Base-by-base conservation (phyloP, 805 yeast genomes). In the Hanseniaspora clermontiae region DNA sequence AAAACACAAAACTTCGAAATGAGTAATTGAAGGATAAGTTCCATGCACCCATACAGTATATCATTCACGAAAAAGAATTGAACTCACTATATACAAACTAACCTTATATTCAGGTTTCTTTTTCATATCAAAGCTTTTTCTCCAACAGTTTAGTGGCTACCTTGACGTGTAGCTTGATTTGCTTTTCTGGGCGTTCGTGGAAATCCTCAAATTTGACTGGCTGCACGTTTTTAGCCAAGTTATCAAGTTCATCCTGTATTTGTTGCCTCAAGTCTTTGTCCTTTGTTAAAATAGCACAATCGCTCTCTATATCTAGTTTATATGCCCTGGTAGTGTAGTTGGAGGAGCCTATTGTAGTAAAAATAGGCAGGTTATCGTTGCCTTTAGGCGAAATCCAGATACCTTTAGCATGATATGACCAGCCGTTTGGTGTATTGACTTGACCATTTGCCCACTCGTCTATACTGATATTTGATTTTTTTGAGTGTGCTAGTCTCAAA, bases 331-430 rank as follows among this genome's bases (percentile, higher is more conserved):
- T 79, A 0, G 98, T 93, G 68, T 89, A 93, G 67, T 93, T 93
- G 0, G 97, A 88, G 0, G 96, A 87, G 0, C 98, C 98, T 51
- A 93, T 76, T 7, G 90, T 80, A 0, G 96, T 87, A 12, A 87
- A 70, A 19, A 83, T 75, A 1, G 97, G 96, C 12, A 68, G 63
- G 0, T 62, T 60, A 51, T 80, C 82, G 19, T 66, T 64, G 0
- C 62, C 60, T 1, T 70, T 74, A 0, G 88, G 84, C 9, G 79
- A 74, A 0, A 87, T 70, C 97, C 97, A 93, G 5, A 91, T 71
- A 1, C 98, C 98, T 66, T 93, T 93, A 14, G 98, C 97, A 66
- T 93, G 98, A 68, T 93, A 93, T 0, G 97, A 87, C 97, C 98
- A 91, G 1, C 98, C 98, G 32, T 74, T 77, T 0, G 82, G 77